phyloP scores from a whole-genome alignment of 495 filamentous ascomycete species.

The Cryomyces minteri region DNA sequence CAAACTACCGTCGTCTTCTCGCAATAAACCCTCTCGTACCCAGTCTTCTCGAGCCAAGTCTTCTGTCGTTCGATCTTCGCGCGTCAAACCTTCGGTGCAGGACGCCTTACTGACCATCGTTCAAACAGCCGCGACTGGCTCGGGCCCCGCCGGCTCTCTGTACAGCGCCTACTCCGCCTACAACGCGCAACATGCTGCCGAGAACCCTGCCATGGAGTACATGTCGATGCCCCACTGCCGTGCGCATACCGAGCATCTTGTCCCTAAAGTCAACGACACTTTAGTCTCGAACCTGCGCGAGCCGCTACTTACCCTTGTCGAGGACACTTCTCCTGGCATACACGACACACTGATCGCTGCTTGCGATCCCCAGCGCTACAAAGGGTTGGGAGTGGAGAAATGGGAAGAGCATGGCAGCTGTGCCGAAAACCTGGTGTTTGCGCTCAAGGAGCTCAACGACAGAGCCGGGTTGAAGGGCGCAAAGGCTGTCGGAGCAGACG shows the following conservation, averaged over 20 bases:
- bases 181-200: slow-evolving; percentile 5
- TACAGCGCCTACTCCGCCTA: slow-evolving; percentile 23
- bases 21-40: no score
- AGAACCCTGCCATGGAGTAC: slow-evolving; percentile 16
- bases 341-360: slow-evolving; percentile 24
- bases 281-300: slow-evolving; percentile 19
- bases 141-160: slow-evolving; percentile 15
- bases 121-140: slow-evolving; percentile 11
- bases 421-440: slow-evolving; percentile 23
- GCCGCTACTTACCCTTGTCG: slow-evolving; percentile 19
- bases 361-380: slow-evolving; percentile 19
- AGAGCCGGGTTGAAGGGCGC: slow-evolving; percentile 19
- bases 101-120: neutral
- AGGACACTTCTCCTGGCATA: slow-evolving; percentile 19
- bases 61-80: no score
- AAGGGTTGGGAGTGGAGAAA: slow-evolving; percentile 17
- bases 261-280: slow-evolving; percentile 15
- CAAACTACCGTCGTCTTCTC: no score
- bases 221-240: slow-evolving; percentile 21
- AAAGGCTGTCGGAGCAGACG: slow-evolving; percentile 17
- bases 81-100: no score
- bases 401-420: slow-evolving; percentile 19
- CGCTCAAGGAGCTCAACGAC: slow-evolving; percentile 23
- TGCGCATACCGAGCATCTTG: slow-evolving; percentile 13
- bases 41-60: no score